Base-by-base conservation (phyloP, 768 basidiomycete species). In the Tulasnella calospora region DNA sequence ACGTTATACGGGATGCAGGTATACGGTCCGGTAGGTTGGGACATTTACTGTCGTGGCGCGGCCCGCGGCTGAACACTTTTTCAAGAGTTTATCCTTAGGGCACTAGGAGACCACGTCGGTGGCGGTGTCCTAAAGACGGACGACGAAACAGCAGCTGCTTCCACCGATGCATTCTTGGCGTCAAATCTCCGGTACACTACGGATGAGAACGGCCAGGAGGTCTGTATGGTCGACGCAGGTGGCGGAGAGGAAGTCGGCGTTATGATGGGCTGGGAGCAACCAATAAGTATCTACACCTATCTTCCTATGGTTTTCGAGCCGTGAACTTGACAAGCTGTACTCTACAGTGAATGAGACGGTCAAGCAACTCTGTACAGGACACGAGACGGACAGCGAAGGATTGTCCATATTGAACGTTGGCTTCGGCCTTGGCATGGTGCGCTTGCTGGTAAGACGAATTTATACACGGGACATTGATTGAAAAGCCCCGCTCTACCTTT, bases 211-310 rank as follows among this genome's bases (percentile, higher is more conserved):
- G 94, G 93, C 1, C 94, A 96, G 83, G 92, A 95, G 73, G 89
- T 98, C 30, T 98, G 96, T 80, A 84, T 94, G 73, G 82, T 94
- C 74, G 85, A 88, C 79, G 86, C 88, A 2, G 88, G 86, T 19
- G 90, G 90, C 38, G 87, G 84, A 9, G 91, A 92, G 80, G 92
- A 95, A 79, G 89, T 96, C n/a, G 95, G 95, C 17, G 97, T 99
- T 7, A 99, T 99, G 98, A 99, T 99, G 98, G 95, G 96, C 1
- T 99, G 98, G 98, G 98, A 99, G 84, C 85, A 85, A 69, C 88
- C 85, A 10, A 94, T 99, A 82, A 99, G 90, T 91, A 69, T 57
- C n/a, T 33, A 27, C 30, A 36, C 33, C 30, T 33, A 38, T 44
- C 21, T 35, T 70, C 36, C 75, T 17, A 40, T 30, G n/a, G 2